Conservation (phyloP, 2,329 filamentous ascomycete genomes). For the Alternaria sp. region DNA sequence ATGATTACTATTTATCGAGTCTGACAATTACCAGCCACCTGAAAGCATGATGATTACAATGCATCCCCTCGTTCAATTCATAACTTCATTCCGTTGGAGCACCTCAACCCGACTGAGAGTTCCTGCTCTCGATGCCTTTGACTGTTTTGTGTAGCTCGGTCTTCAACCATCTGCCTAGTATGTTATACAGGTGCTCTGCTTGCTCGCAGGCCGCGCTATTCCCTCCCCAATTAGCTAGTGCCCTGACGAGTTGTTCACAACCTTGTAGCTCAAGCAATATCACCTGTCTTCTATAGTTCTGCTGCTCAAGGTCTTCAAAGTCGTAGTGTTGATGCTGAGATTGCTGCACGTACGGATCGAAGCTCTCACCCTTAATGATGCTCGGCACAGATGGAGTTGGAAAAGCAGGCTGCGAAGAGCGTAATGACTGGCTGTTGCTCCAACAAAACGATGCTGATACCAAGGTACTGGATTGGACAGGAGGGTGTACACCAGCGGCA, state of each 20-base stretch:
- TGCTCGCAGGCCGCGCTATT: conserved; percentile 29
- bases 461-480: conserved; percentile 20
- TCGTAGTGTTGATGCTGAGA: conserved; percentile 39
- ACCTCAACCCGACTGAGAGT: not conserved
- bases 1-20: not conserved
- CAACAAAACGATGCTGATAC: conserved; percentile 11
- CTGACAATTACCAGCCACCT: not conserved
- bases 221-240: conserved; percentile 39
- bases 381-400: conserved; percentile 17
- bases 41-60: not conserved
- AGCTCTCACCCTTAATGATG: conserved; percentile 22
- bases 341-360: conserved; percentile 36
- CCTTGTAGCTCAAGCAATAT: conserved; percentile 42
- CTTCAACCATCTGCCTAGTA: conserved; percentile 46
- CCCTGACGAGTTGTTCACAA: conserved; percentile 40
- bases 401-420: conserved; percentile 29
- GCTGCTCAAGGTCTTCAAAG: conserved; percentile 41
- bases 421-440: not conserved
- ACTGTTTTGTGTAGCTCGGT: conserved; percentile 42
- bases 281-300: conserved; percentile 35
- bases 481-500: conserved; percentile 34
- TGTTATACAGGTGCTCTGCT: conserved; percentile 43
- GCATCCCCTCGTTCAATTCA: not conserved
- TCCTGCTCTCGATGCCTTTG: conserved; percentile 31
- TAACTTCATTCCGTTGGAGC: not conserved